A percentile compares a stretch with the other conserved stretches of the same genome.
These are phyloP conservation scores for Rhizopus arrhizus DNA, from an alignment of 371 early-diverging fungal species.

Conservation along the genomic window DNA sequence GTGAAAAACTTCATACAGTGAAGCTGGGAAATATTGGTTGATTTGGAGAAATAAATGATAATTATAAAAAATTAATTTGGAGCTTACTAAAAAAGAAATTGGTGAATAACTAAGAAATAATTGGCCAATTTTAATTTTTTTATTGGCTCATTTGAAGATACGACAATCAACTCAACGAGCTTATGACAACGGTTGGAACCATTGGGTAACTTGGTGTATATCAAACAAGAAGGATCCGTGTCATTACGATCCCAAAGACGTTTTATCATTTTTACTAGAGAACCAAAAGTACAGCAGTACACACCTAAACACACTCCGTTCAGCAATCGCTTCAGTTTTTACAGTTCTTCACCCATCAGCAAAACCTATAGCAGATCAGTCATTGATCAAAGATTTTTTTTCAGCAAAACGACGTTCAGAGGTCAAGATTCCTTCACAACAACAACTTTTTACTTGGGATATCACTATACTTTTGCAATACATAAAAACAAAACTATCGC, in stretches of 20 bases:
- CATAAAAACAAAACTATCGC: background rate
- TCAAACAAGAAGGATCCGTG: no score
- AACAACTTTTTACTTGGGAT: conserved; percentile 12
- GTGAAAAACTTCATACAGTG: no score
- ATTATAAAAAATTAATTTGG: no score
- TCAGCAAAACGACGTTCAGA: background rate
- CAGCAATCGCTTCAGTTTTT: conserved; percentile 17
- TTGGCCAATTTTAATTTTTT: no score
- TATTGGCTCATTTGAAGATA: no score
- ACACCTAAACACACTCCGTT: conserved; percentile 9
- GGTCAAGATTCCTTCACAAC: background rate
- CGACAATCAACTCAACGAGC: background rate
- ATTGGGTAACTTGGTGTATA: no score
- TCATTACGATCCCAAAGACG: background rate
- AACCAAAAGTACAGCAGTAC: background rate
- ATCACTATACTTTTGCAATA: background rate
- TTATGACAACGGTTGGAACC: conserved; percentile 3
- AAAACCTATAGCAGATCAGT: conserved; percentile 1
- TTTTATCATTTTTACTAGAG: background rate
- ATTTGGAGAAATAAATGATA: no score
- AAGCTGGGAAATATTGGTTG: no score
- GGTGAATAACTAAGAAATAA: no score
- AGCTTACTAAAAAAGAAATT: no score
- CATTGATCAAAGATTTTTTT: conserved; percentile 7
- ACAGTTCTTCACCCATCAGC: background rate